Conservation (phyloP, 257 asterid genomes). For the Nicotiana undulata region DNA sequence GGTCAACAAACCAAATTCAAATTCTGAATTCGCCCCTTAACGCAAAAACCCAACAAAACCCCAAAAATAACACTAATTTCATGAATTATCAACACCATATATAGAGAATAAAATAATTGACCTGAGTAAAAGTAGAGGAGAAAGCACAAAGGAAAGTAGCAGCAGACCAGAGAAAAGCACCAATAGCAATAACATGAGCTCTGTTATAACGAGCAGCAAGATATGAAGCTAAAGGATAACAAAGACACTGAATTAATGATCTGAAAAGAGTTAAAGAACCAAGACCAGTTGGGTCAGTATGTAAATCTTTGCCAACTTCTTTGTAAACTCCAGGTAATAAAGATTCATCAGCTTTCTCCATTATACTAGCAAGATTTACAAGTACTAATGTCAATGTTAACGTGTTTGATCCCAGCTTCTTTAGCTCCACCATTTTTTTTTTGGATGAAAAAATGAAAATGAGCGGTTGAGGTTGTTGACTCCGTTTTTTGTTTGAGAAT, state of each 20-base stretch:
- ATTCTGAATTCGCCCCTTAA: too few species aligned
- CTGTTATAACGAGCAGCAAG: not conserved
- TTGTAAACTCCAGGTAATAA: not conserved
- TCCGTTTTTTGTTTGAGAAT: too few species aligned
- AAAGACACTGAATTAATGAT: conserved; percentile 1
- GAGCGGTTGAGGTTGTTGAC: not conserved
- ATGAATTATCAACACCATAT: not conserved
- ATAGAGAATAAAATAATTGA: not conserved
- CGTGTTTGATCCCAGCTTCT: not conserved
- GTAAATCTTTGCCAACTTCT: not conserved
- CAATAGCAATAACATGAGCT: conserved; percentile 12
- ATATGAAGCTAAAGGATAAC: not conserved
- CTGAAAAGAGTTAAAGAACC: not conserved
- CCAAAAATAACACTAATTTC: not conserved
- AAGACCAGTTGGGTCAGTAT: not conserved
- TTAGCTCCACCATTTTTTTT: not conserved
- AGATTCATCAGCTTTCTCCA: not conserved
- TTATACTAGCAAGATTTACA: not conserved
- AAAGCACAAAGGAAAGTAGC: conserved; percentile 43
- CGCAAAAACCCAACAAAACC: not conserved
- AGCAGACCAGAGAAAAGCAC: conserved; percentile 90
- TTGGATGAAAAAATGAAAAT: too few species aligned
- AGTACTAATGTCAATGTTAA: not conserved
- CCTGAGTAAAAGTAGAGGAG: conserved; percentile 72
- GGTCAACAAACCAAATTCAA: too few species aligned